Conservation (phyloP, 768 basidiomycete species). For the Amanita jacksonii region DNA sequence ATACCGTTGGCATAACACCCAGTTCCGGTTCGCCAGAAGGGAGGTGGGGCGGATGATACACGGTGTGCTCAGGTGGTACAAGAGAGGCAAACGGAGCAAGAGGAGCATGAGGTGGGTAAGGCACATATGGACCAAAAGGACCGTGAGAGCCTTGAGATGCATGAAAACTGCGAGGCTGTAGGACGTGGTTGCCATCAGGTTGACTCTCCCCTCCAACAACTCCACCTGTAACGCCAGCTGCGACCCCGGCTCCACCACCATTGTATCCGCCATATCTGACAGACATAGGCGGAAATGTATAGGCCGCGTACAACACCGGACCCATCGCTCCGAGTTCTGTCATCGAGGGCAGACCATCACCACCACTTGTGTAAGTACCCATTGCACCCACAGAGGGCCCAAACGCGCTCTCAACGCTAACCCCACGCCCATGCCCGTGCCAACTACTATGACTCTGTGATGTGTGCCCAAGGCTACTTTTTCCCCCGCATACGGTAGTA, state of each 20-base stretch:
- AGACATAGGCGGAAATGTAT: not conserved
- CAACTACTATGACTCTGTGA: slow-evolving; percentile 1
- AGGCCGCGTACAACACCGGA: not conserved
- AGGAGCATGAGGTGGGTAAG: too few relatives aligned
- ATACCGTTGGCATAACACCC: too few relatives aligned
- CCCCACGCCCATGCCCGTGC: not conserved
- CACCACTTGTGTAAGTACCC: too few relatives aligned
- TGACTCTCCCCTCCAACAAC: slow-evolving; percentile 8
- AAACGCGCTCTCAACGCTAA: not conserved
- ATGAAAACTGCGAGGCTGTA: too few relatives aligned
- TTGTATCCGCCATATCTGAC: slow-evolving; percentile 9
- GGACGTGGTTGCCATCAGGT: too few relatives aligned
- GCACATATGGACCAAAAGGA: too few relatives aligned
- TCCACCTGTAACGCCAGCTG: slow-evolving; percentile 4
- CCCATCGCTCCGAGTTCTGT: not conserved
- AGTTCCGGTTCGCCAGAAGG: too few relatives aligned
- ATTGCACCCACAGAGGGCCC: too few relatives aligned
- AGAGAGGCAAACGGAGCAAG: too few relatives aligned
- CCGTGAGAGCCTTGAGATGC: slow-evolving; percentile 5
- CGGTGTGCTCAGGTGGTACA: too few relatives aligned
- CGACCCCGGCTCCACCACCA: slow-evolving; percentile 11
- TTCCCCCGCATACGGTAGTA: not conserved
- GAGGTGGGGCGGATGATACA: too few relatives aligned
- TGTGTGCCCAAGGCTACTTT: slow-evolving; percentile 4
- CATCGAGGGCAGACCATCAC: not conserved